Evolutionary conservation across 1,284 basidiomycete species (phyloP).

Genomic region (Ceratobasidium sp.): DNA sequence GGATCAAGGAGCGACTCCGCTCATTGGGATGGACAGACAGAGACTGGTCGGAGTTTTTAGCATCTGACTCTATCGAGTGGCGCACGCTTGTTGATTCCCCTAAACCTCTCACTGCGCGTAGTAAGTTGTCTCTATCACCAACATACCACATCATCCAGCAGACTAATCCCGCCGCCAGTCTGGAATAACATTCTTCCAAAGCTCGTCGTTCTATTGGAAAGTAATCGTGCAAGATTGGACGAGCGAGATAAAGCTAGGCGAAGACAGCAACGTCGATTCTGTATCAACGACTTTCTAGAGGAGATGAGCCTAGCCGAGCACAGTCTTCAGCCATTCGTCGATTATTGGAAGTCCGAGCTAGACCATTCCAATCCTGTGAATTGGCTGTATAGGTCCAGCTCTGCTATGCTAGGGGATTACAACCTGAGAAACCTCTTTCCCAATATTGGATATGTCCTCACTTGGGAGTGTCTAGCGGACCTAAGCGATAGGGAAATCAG

Average conservation of each 20-base stretch:
- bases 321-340: neutral
- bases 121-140: too few species aligned
- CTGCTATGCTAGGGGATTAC: neutral
- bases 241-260: neutral
- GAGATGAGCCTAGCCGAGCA: neutral
- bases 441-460: neutral
- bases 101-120: conserved; percentile 7
- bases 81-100: neutral
- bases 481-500: neutral
- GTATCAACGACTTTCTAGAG: neutral
- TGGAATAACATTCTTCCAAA: conserved; percentile 10
- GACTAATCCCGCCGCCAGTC: neutral
- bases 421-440: neutral
- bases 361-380: too few species aligned
- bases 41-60: neutral
- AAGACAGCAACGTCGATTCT: neutral
- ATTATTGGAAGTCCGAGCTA: neutral
- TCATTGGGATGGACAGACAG: conserved; percentile 8
- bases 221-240: neutral
- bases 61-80: neutral
- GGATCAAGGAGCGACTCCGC: neutral
- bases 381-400: too few species aligned
- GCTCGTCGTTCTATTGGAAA: neutral
- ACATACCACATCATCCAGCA: neutral
- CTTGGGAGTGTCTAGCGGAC: conserved; percentile 11